Base-by-base conservation (phyloP, 1,284 basidiomycete genomes). In the Vanrija pseudolonga region DNA sequence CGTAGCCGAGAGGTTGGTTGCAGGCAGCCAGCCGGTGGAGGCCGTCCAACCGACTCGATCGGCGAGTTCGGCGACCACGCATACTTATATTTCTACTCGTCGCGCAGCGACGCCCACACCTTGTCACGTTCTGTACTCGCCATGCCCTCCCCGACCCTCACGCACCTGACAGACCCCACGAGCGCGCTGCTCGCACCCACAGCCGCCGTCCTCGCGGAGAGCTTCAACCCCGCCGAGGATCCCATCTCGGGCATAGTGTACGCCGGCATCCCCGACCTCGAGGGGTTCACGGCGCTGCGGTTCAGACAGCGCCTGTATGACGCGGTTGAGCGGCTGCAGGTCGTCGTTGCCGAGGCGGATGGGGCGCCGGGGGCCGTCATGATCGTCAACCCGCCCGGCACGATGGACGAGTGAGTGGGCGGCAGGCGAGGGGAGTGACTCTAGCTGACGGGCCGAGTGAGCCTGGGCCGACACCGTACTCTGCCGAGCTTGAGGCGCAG, bases 141-240 rank as follows among this genome's bases (percentile, higher is more conserved):
- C 12, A 32, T 32, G 32, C 32, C 32, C 14, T 1, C 32, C 7
- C 26, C 26, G 14, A 15, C 32, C 8, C 32, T 32, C 32, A 32
- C 32, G 32, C 32, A 12, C 32, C 32, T 32, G 11, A 32, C 32
- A 12, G 32, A 32, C 11, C 32, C 32, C 32, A 15, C 12, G 12
- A 32, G 12, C 9, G 11, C 32, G 32, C 32, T 40, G 39, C 19
- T 53, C 36, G 46, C 26, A n/a, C n/a, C 28, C 32, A 12, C 44
- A 11, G 51, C 51, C 9, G 23, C 14, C 17, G 32, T 53, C 15
- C 24, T 53, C 32, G 51, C 51, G 14, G 32, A 47, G 18, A 37
- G 32, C 32, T 53, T 53, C 36, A 47, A 47, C 41, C 28, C 46
- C 3, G 19, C 15, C 15, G 51, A 53, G 19, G 46, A 47, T 23